Evolutionary conservation across 2,329 filamentous ascomycete genomes (phyloP), one percentile per base, ranked within the genome.

Genomic region (Cryphonectria carpinicola): DNA sequence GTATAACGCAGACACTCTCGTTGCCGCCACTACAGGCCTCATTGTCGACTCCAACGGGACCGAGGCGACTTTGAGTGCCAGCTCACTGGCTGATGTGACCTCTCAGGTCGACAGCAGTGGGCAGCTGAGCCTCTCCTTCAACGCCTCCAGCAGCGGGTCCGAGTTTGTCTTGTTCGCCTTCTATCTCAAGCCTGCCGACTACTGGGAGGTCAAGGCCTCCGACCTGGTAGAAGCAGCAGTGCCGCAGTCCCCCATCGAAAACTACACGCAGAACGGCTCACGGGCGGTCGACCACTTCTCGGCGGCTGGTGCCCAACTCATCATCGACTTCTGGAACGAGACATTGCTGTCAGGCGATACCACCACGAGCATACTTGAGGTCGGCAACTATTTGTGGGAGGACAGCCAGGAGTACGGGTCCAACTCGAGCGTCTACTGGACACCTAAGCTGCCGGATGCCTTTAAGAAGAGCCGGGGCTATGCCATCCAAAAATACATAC

Each of bases 261-360:
- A 28, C 25, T 67, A 32, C 6, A 19, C 14, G 43, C 68, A 74
- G 14, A 75, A 77, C n/a, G 76, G 76, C 0, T 77, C 76, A 0
- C 76, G 72, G 70, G 67, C 60, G 5, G 74, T 76, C 4, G 75
- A 78, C 25, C 81, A 84, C 72, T 84, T 81, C 72, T 80, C 75
- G 25, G 71, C 75, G 25, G 63, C 61, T 2, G 83, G 82, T 3
- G 82, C 82, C 0, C 73, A 78, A 60, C 75, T 76, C 0, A 75
- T 77, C 0, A 80, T 76, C 0, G 70, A 80, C 11, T 84, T 83
- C 69, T 81, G 79, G 79, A 80, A 83, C 41, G 68, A 83, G 22
- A 75, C 81, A 32, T 74, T 84, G 13, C 73, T 84, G 0, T 73
- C 74, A 4, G 76, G 79, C 62, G 77, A 77, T 1, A 75, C 77